A percentile compares a stretch with the other conserved stretches of the same genome.
Conservation (phyloP, 257 asterid genomes). For the Craterostigma plantagineum region DNA sequence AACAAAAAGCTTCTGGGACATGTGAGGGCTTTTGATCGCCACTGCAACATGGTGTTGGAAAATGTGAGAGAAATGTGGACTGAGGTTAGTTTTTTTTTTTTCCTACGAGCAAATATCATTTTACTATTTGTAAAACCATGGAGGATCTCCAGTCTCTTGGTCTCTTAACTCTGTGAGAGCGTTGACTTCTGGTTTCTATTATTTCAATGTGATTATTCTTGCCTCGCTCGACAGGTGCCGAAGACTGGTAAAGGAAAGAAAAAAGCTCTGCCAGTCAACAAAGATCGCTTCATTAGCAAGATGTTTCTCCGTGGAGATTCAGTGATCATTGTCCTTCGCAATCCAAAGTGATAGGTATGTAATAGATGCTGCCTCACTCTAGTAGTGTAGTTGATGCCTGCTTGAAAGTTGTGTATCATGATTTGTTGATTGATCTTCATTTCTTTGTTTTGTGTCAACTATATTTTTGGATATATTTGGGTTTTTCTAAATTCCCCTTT, state of each 20-base stretch:
- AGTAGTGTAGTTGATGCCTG: too few relatives aligned
- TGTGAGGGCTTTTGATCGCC: slow-evolving; percentile 82
- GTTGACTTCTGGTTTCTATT: slow-evolving; percentile 5
- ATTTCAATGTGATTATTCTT: slow-evolving; percentile 2
- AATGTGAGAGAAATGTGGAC: slow-evolving; percentile 93
- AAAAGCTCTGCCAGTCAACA: slow-evolving; percentile 77
- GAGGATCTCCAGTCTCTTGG: background rate
- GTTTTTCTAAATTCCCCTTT: too few relatives aligned
- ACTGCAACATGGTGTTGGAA: slow-evolving; percentile 89
- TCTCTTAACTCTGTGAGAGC: background rate
- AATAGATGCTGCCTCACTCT: too few relatives aligned
- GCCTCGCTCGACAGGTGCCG: slow-evolving; percentile 42
- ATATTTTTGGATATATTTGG: too few relatives aligned
- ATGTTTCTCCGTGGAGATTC: slow-evolving; percentile 95
- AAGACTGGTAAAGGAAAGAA: slow-evolving; percentile 88
- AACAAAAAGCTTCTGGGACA: slow-evolving; percentile 80
- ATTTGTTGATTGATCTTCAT: too few relatives aligned
- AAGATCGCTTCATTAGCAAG: slow-evolving; percentile 72
- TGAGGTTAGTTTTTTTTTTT: slow-evolving; percentile 31
- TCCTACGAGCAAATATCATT: background rate
- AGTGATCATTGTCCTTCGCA: slow-evolving; percentile 72
- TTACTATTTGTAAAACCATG: too few relatives aligned
- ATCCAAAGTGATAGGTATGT: slow-evolving; percentile 59
- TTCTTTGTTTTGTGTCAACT: too few relatives aligned
- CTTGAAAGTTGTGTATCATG: too few relatives aligned